Evolutionary conservation across 495 filamentous ascomycete species (phyloP).

Genomic region (Xylaria curta): DNA sequence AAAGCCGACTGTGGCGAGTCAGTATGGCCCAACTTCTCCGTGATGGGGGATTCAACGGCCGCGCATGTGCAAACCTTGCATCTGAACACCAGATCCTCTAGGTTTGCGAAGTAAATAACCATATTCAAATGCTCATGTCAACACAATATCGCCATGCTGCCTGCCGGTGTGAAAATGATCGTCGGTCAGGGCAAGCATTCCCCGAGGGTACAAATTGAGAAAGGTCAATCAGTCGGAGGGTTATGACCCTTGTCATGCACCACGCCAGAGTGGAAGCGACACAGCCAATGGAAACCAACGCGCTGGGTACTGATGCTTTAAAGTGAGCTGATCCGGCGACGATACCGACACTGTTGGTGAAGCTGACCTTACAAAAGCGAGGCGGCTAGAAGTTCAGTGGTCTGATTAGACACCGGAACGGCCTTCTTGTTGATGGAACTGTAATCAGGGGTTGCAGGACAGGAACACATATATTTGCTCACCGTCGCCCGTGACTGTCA

Average conservation of each 20-base stretch:
- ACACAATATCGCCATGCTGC: not conserved
- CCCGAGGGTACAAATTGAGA: conserved; percentile 21
- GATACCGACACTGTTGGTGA: conserved; percentile 21
- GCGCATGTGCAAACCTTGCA: not conserved
- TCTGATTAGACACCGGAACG: conserved; percentile 25
- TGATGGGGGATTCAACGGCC: conserved; percentile 1
- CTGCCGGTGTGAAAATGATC: conserved; percentile 13
- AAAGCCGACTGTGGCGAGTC: conserved; percentile 2
- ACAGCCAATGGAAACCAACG: conserved; percentile 29
- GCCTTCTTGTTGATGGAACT: conserved; percentile 24
- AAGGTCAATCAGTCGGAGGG: conserved; percentile 21
- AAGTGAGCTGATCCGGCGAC: conserved; percentile 26
- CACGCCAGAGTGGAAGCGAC: conserved; percentile 19
- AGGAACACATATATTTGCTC: conserved; percentile 27
- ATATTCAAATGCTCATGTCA: conserved; percentile 5
- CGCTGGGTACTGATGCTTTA: conserved; percentile 23
- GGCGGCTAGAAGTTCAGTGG: conserved; percentile 23
- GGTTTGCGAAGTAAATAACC: not conserved
- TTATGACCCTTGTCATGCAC: conserved; percentile 23
- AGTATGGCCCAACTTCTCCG: conserved; percentile 5
- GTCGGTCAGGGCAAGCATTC: conserved; percentile 16
- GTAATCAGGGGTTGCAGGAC: conserved; percentile 24
- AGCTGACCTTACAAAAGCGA: conserved; percentile 24
- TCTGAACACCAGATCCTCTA: not conserved
- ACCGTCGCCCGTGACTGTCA: conserved; percentile 14